Conservation (phyloP, 352 stramenopile species). For the Phytophthora vignae region DNA sequence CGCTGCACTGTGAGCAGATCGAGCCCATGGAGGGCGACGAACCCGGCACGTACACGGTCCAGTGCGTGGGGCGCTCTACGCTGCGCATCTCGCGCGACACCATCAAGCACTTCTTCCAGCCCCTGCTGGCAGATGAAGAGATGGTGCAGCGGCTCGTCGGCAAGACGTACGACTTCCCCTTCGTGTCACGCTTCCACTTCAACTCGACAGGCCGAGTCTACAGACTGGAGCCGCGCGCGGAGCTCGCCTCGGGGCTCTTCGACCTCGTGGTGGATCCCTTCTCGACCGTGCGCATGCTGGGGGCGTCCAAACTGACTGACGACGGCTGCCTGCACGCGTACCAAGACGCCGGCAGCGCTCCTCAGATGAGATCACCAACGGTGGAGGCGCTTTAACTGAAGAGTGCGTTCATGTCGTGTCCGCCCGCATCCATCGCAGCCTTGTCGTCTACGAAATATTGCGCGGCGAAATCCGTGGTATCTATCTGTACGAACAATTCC, state of each 20-base stretch:
- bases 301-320: constrained; percentile 56
- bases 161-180: constrained; percentile 64
- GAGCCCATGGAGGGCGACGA: constrained; percentile 48
- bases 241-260: constrained; percentile 58
- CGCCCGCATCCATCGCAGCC: neutral
- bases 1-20: constrained; percentile 42
- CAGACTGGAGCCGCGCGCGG: constrained; percentile 57
- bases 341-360: constrained; percentile 1
- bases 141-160: constrained; percentile 74
- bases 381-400: neutral
- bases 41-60: constrained; percentile 43
- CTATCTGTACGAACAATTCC: neutral
- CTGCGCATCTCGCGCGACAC: constrained; percentile 71
- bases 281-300: constrained; percentile 60
- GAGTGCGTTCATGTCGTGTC: neutral
- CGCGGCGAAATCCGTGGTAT: too few species aligned
- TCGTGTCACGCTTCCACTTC: constrained; percentile 66
- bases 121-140: constrained; percentile 56
- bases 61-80: constrained; percentile 49
- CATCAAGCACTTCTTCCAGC: constrained; percentile 72
- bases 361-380: neutral
- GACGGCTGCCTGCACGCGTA: constrained; percentile 69
- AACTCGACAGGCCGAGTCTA: constrained; percentile 58
- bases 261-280: constrained; percentile 65
- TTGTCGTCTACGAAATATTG: neutral